Evolutionary conservation across 306 rosid species (phyloP).

Genomic region (Corylus americana): DNA sequence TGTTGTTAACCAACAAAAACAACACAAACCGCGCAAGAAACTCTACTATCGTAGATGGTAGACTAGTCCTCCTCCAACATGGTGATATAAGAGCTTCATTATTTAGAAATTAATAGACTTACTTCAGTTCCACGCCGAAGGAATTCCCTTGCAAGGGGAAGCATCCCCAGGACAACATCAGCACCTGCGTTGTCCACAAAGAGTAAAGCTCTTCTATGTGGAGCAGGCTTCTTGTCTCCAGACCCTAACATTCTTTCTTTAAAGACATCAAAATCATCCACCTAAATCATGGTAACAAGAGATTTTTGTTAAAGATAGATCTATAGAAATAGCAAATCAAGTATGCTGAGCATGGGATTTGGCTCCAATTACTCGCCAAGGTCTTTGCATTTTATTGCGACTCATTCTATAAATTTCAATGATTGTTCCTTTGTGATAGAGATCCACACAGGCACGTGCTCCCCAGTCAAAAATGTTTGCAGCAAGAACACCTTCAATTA

Average conservation of each 20-base stretch:
- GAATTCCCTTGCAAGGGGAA: constrained; percentile 96
- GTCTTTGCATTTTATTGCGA: constrained; percentile 96
- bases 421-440: constrained; percentile 95
- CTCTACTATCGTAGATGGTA: background rate
- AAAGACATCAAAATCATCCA: constrained; percentile 84
- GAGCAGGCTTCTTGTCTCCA: constrained; percentile 52
- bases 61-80: background rate
- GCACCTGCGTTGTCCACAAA: constrained; percentile 98
- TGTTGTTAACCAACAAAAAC: constrained; percentile 1
- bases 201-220: constrained; percentile 84
- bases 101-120: constrained; percentile 28
- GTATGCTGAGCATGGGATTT: background rate
- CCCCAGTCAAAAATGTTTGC: constrained; percentile 99
- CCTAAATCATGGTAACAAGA: constrained; percentile 49
- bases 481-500: constrained; percentile 98
- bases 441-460: constrained; percentile 97
- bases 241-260: constrained; percentile 81
- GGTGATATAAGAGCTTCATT: constrained; percentile 6
- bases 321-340: constrained; percentile 21
- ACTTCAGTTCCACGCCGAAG: constrained; percentile 96
- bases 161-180: constrained; percentile 96
- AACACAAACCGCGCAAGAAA: background rate
- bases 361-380: constrained; percentile 74
- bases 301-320: background rate
- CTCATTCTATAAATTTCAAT: constrained; percentile 99